Evolutionary conservation across 2,329 filamentous ascomycete species (phyloP).

Genomic region (Ceratocystis huliohia): DNA sequence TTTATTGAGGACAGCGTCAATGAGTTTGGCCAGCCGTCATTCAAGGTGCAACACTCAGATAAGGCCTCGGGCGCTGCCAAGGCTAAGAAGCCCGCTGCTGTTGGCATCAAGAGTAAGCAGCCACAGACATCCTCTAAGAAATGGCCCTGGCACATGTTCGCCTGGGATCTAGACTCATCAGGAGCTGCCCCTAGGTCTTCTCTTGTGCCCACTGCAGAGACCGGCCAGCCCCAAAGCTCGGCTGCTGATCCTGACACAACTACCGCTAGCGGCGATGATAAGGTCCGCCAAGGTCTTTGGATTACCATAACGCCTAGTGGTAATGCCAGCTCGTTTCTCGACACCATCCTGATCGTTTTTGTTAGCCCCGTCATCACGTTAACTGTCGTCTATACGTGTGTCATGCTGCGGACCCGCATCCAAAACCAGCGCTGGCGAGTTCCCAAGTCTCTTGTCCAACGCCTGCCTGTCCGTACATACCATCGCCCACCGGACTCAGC

Average conservation of each 20-base stretch:
- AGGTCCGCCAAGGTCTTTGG: constrained; percentile 69
- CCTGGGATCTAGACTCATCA: constrained; percentile 38
- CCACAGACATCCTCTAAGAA: constrained; percentile 24
- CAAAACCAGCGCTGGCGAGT: constrained; percentile 84
- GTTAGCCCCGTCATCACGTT: constrained; percentile 86
- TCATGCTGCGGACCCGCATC: constrained; percentile 78
- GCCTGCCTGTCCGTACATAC: constrained; percentile 88
- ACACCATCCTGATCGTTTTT: constrained; percentile 91
- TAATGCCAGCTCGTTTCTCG: constrained; percentile 77
- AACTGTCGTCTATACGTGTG: constrained; percentile 79
- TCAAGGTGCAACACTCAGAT: constrained; percentile 41
- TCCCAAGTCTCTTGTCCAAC: constrained; percentile 92
- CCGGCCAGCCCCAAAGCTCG: neutral
- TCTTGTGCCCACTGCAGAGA: constrained; percentile 46
- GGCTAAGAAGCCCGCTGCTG: constrained; percentile 22
- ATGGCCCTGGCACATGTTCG: constrained; percentile 37
- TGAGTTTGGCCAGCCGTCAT: constrained; percentile 45
- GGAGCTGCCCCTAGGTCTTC: constrained; percentile 44
- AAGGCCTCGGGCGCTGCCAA: constrained; percentile 25
- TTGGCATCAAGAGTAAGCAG: constrained; percentile 16
- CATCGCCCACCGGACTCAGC: constrained; percentile 57
- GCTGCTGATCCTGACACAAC: constrained; percentile 1
- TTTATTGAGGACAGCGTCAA: constrained; percentile 48
- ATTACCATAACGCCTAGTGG: constrained; percentile 89
- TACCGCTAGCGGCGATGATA: constrained; percentile 12